These are phyloP conservation scores for Secale cereale DNA, from an alignment of 176 grass and related monocot genomes.

Conservation along the genomic window DNA sequence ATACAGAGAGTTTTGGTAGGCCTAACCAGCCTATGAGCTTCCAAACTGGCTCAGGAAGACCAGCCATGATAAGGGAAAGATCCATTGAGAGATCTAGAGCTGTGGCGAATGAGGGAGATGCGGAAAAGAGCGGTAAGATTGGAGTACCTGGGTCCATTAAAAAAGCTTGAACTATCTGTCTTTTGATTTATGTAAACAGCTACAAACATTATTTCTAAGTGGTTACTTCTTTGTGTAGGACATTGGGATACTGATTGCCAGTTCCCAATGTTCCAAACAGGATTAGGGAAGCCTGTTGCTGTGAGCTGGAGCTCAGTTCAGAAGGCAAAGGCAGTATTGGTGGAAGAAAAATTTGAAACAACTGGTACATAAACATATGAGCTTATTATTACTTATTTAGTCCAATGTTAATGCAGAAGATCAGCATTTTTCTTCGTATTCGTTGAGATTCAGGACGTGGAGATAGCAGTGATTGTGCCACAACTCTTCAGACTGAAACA, in stretches of 20 bases:
- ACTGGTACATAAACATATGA: slow-evolving; percentile 20
- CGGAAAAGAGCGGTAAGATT: slow-evolving; percentile 23
- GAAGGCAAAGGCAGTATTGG: slow-evolving; percentile 55
- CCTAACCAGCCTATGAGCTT: slow-evolving; percentile 21
- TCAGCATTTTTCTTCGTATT: slow-evolving; percentile 23
- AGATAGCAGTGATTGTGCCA: slow-evolving; percentile 1
- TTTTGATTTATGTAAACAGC: slow-evolving; percentile 18
- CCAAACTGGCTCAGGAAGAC: slow-evolving; percentile 23
- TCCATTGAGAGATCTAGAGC: slow-evolving; percentile 19
- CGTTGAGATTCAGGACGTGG: slow-evolving; percentile 36
- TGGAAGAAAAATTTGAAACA: slow-evolving; percentile 12
- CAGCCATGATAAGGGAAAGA: slow-evolving; percentile 15
- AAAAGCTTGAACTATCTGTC: not conserved
- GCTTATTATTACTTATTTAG: not conserved
- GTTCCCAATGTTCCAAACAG: slow-evolving; percentile 61
- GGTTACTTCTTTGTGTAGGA: slow-evolving; percentile 27
- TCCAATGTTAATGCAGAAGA: slow-evolving; percentile 4
- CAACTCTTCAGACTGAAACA: slow-evolving; percentile 52
- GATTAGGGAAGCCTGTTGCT: slow-evolving; percentile 49
- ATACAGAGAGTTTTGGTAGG: slow-evolving; percentile 7
- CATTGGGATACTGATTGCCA: slow-evolving; percentile 26
- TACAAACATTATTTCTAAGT: slow-evolving; percentile 16
- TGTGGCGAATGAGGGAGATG: not conserved
- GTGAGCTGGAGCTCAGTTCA: slow-evolving; percentile 49
- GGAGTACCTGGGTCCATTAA: not conserved